Base-by-base conservation (phyloP, 164 flowering plant genomes). In the Magnolia officinalis region DNA sequence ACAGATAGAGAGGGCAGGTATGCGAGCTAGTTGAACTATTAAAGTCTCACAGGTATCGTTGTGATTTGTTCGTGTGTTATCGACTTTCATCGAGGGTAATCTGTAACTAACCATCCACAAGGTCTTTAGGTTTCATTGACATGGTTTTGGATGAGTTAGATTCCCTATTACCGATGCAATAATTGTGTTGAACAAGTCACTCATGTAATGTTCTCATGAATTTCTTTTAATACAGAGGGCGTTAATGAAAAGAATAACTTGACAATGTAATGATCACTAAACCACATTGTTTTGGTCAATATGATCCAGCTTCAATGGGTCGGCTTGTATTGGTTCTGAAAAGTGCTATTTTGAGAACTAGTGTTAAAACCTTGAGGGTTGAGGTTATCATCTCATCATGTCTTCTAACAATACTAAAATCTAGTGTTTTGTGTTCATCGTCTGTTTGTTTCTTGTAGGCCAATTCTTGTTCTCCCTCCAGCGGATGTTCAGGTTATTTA, bases 401-500 rank as follows among this genome's bases (percentile, higher is more conserved):
- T 6, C 45, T 37, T 37, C 45, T 5, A 37, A 37, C 45, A 37
- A 37, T 37, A 37, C 45, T 37, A 37, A 37, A 37, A 37, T 37
- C 45, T n/a, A 19, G 31, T 50, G 9, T 52, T 52, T 55, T 19
- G 4, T 70, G n/a, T 49, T 16, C 51, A 18, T 37, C 55, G 9
- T 58, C 64, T 45, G 67, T 80, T 8, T 21, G 21, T 77, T 68
- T 74, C n/a, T 75, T 80, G 81, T 87, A 96, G 98, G 87, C 98
- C 97, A 52, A 96, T 96, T 79, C 81, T 96, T 78, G 90, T 89
- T 82, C 96, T 96, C 26, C 99, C 99, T 66, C 97, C 97, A 45
- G 97, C 91, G 19, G 92, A 96, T 83, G 75, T 84, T 73, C 86
- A 86, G 82, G 90, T 96, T 45, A 82, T 96, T 29, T 94, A 96